Evolutionary conservation across 2,329 filamentous ascomycete species (phyloP).

Genomic region (Hawksworthiomyces lignivorus): DNA sequence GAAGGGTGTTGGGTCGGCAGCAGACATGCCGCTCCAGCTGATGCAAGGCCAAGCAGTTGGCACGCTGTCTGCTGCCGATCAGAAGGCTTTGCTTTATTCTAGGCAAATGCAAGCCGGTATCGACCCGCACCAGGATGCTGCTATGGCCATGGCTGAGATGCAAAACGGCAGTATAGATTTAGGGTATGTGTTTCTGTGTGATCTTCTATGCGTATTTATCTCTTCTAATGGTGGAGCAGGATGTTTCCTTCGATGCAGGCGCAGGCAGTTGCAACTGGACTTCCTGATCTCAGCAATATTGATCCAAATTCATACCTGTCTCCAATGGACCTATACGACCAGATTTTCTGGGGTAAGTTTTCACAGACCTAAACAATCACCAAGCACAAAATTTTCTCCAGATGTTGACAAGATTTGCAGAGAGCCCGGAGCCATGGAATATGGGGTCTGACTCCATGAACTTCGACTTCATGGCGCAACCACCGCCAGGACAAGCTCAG

Average conservation of each 20-base stretch:
- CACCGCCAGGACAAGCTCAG: conserved; percentile 49
- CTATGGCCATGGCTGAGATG: conserved; percentile 57
- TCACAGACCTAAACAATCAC: too few species aligned
- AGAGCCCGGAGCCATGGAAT: conserved; percentile 54
- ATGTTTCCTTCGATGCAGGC: conserved; percentile 28
- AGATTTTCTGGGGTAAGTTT: conserved; percentile 57
- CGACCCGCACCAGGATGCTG: conserved; percentile 53
- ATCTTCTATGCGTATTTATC: background rate
- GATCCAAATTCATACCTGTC: conserved; percentile 55
- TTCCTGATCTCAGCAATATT: conserved; percentile 39
- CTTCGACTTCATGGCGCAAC: conserved; percentile 54
- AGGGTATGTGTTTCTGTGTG: conserved; percentile 6
- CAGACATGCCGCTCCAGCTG: conserved; percentile 33
- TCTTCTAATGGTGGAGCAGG: background rate
- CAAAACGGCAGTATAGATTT: conserved; percentile 41
- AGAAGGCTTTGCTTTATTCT: too few species aligned
- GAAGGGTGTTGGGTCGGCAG: conserved; percentile 32
- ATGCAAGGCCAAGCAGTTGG: conserved; percentile 9
- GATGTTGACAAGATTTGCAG: conserved; percentile 25
- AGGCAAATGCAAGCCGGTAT: conserved; percentile 24
- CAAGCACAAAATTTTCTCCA: too few species aligned
- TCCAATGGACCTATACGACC: conserved; percentile 61
- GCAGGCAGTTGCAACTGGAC: conserved; percentile 23
- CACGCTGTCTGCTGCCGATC: background rate
- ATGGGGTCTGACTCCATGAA: conserved; percentile 48